Conservation (phyloP, 169 alveolate genomes). For the Plasmodium falciparum region DNA sequence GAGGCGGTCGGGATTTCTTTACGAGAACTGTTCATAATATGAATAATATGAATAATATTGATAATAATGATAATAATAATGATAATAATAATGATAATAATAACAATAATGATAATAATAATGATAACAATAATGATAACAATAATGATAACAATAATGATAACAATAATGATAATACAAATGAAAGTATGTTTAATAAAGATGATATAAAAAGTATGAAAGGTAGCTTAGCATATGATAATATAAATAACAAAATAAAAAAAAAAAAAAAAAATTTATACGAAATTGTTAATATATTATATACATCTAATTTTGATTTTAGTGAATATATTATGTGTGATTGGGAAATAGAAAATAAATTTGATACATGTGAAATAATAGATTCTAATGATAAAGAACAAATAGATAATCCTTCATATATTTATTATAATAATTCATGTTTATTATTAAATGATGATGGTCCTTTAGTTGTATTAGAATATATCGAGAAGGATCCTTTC, state of each 20-base stretch:
- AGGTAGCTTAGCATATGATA: background rate
- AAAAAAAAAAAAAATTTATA: background rate
- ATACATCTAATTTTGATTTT: slow-evolving; percentile 6
- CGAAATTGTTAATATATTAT: slow-evolving; percentile 8
- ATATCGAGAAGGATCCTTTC: slow-evolving; percentile 53
- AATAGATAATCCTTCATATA: slow-evolving; percentile 9
- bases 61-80: no score
- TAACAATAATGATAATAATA: no score
- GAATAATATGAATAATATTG: no score
- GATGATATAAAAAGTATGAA: background rate
- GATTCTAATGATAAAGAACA: slow-evolving; percentile 7
- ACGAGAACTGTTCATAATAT: no score
- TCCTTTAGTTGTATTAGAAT: slow-evolving; percentile 50
- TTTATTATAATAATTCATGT: slow-evolving; percentile 25
- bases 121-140: no score
- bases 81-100: no score
- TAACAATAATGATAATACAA: no score
- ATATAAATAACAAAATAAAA: background rate
- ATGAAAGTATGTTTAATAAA: background rate
- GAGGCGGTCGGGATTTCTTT: no score
- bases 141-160: no score
- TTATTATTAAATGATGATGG: slow-evolving; percentile 53
- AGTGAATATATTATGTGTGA: background rate
- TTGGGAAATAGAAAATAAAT: slow-evolving; percentile 35
- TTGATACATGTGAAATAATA: background rate